These are phyloP conservation scores for Cystofilobasidium macerans DNA, from an alignment of 768 basidiomycete genomes.

Conservation along the genomic window DNA sequence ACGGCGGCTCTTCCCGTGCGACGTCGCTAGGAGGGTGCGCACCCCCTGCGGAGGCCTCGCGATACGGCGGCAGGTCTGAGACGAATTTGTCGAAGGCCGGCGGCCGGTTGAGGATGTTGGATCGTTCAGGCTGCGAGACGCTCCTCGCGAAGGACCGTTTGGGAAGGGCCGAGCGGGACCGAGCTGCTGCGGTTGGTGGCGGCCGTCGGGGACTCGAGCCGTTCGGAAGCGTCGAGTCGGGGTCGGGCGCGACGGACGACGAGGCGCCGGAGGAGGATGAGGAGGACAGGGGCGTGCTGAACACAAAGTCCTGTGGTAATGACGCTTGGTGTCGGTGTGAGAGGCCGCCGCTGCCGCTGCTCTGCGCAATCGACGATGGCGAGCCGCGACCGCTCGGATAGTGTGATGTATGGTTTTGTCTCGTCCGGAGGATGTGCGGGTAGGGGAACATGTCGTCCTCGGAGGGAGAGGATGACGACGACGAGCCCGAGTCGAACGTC, in stretches of 20 bases:
- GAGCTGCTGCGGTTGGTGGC: not conserved
- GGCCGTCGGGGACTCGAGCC: not conserved
- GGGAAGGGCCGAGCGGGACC: not conserved
- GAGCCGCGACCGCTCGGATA: not conserved
- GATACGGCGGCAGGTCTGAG: not conserved
- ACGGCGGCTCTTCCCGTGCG: not conserved
- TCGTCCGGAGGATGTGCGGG: not conserved
- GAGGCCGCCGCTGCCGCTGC: too few relatives aligned
- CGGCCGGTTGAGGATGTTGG: not conserved
- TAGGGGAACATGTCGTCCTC: slow-evolving; percentile 7
- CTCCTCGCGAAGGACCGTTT: not conserved
- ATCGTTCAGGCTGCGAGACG: not conserved
- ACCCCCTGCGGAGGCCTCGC: not conserved
- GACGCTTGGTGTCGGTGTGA: not conserved
- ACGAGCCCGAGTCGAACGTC: too few relatives aligned
- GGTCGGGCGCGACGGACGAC: not conserved
- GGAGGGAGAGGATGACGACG: too few relatives aligned
- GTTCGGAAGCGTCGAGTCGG: not conserved
- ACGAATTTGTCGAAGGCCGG: not conserved
- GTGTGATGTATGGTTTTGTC: not conserved
- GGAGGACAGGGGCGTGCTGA: not conserved
- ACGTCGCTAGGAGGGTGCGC: not conserved
- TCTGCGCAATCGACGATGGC: too few relatives aligned
- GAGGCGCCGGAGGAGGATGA: not conserved
- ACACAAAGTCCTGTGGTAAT: not conserved